These are phyloP conservation scores for Arabis alpina DNA, from an alignment of 345 rosid genomes.

Conservation along the genomic window DNA sequence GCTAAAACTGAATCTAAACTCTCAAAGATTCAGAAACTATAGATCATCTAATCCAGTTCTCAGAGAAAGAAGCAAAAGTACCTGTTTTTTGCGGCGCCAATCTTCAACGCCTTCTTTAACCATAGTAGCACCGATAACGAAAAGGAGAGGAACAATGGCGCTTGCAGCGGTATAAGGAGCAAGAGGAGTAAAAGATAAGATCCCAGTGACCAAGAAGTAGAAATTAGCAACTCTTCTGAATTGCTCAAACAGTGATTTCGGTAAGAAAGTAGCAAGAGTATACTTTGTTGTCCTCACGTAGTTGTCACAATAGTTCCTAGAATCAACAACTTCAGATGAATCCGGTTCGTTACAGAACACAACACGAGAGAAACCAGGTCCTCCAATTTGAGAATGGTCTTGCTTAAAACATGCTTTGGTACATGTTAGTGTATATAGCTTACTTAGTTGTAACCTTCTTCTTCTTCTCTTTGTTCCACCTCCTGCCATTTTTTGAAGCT, in stretches of 20 bases:
- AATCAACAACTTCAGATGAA: slow-evolving; percentile 63
- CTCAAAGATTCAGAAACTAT: not conserved
- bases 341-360: slow-evolving; percentile 82
- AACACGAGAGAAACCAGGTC: slow-evolving; percentile 84
- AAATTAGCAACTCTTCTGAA: slow-evolving; percentile 96
- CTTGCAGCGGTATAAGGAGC: slow-evolving; percentile 76
- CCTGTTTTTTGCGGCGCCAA: slow-evolving; percentile 84
- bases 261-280: slow-evolving; percentile 74
- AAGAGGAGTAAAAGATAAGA: slow-evolving; percentile 72
- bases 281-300: slow-evolving; percentile 83
- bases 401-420: slow-evolving; percentile 60
- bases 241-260: slow-evolving; percentile 95
- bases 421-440: slow-evolving; percentile 65
- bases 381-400: slow-evolving; percentile 78
- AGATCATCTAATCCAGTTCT: not conserved
- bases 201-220: slow-evolving; percentile 73
- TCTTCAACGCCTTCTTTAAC: slow-evolving; percentile 90
- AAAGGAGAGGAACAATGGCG: slow-evolving; percentile 72
- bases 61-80: slow-evolving; percentile 25
- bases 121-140: slow-evolving; percentile 85
- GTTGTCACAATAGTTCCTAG: slow-evolving; percentile 55
- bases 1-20: not conserved
- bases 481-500: slow-evolving; percentile 50
- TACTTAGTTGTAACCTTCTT: slow-evolving; percentile 65
- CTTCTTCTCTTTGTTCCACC: slow-evolving; percentile 47